A percentile compares a stretch with the other conserved stretches of the same genome.
phyloP scores from a whole-genome alignment of 2,329 filamentous ascomycete species.

The Decorospora gaudefroyi region DNA sequence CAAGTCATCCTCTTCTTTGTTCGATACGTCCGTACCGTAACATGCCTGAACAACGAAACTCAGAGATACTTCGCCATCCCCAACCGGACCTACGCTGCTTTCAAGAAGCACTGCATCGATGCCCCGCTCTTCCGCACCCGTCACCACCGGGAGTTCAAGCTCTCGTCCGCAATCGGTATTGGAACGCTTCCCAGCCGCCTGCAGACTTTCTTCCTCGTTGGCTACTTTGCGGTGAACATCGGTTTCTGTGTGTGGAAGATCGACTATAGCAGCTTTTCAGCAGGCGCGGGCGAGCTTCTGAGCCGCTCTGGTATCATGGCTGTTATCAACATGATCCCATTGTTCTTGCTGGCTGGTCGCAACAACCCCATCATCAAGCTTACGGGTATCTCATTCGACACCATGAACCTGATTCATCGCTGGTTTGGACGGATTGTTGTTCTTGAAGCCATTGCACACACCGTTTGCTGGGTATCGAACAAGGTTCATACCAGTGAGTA shows the following conservation, averaged over 20 bases:
- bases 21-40: slow-evolving; percentile 72
- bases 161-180: slow-evolving; percentile 55
- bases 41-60: slow-evolving; percentile 75
- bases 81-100: slow-evolving; percentile 54
- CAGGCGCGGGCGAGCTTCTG: slow-evolving; percentile 68
- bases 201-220: slow-evolving; percentile 53
- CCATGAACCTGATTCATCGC: slow-evolving; percentile 78
- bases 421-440: slow-evolving; percentile 79
- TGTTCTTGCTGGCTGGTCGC: slow-evolving; percentile 73
- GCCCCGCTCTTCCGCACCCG: slow-evolving; percentile 55
- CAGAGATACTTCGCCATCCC: slow-evolving; percentile 77
- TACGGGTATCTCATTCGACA: slow-evolving; percentile 77
- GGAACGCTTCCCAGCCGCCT: slow-evolving; percentile 56
- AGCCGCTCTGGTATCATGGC: slow-evolving; percentile 72
- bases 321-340: slow-evolving; percentile 76
- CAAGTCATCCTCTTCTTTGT: slow-evolving; percentile 64
- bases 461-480: slow-evolving; percentile 60
- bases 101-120: slow-evolving; percentile 54
- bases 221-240: slow-evolving; percentile 56
- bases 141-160: slow-evolving; percentile 58
- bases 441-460: slow-evolving; percentile 70
- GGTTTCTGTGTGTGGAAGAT: slow-evolving; percentile 58
- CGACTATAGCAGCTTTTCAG: slow-evolving; percentile 68
- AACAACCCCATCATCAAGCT: slow-evolving; percentile 78
- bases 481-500: slow-evolving; percentile 48